These are phyloP conservation scores for Phytomonas francai DNA, from an alignment of 208 protist genomes.

Conservation along the genomic window DNA sequence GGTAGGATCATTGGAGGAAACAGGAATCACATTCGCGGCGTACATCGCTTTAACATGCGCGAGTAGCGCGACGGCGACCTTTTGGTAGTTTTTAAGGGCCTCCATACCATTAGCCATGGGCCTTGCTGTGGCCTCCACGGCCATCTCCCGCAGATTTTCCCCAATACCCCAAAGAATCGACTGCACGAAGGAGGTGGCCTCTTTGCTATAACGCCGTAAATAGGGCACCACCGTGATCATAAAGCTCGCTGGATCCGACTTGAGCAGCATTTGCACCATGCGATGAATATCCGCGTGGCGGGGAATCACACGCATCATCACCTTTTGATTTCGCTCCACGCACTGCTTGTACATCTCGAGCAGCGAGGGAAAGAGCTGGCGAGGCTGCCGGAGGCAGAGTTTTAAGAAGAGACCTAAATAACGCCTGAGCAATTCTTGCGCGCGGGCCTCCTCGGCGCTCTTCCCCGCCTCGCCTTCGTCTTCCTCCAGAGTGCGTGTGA, in stretches of 20 bases:
- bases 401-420: slow-evolving; percentile 65
- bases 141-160: slow-evolving; percentile 36
- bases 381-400: slow-evolving; percentile 68
- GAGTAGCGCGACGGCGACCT: slow-evolving; percentile 27
- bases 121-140: slow-evolving; percentile 9
- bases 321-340: slow-evolving; percentile 34
- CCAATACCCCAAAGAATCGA: slow-evolving; percentile 50
- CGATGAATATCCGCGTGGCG: slow-evolving; percentile 45
- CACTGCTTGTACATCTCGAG: slow-evolving; percentile 64
- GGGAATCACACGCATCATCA: slow-evolving; percentile 45
- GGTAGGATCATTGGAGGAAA: slow-evolving; percentile 11
- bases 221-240: slow-evolving; percentile 47
- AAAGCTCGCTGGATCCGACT: slow-evolving; percentile 32
- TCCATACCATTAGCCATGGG: slow-evolving; percentile 4
- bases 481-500: slow-evolving; percentile 12
- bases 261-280: slow-evolving; percentile 55
- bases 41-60: slow-evolving; percentile 58
- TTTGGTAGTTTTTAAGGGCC: slow-evolving; percentile 18
- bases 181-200: slow-evolving; percentile 55
- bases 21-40: slow-evolving; percentile 36
- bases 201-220: slow-evolving; percentile 45
- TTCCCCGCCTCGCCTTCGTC: slow-evolving; percentile 8
- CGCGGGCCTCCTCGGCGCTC: slow-evolving; percentile 4
- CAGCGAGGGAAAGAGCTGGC: slow-evolving; percentile 48
- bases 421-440: slow-evolving; percentile 30